Evolutionary conservation across 257 asterid genomes (phyloP).

Genomic region (Capsicum baccatum): DNA sequence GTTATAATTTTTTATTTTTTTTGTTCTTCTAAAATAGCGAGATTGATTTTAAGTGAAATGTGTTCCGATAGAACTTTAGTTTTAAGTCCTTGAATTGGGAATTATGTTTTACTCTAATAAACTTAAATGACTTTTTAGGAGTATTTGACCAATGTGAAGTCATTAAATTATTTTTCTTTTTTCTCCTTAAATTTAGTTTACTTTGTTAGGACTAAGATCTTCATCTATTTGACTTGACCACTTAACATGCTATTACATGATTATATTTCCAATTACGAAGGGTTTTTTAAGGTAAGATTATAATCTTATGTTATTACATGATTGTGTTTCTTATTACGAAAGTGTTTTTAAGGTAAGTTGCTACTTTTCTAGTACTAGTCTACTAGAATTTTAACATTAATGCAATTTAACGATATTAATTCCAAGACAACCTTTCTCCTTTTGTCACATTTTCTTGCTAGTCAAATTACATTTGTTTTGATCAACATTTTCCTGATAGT

Average conservation of each 20-base stretch:
- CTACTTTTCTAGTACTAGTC: too few relatives aligned
- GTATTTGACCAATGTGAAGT: not conserved
- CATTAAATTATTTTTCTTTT: not conserved
- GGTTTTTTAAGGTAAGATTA: not conserved
- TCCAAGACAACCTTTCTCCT: too few relatives aligned
- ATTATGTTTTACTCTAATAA: not conserved
- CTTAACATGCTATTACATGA: not conserved
- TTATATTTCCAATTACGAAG: not conserved
- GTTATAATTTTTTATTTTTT: too few relatives aligned
- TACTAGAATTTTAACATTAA: too few relatives aligned
- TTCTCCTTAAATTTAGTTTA: slow-evolving; percentile 15
- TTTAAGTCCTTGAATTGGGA: not conserved
- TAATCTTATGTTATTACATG: not conserved
- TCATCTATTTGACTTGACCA: not conserved
- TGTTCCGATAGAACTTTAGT: too few relatives aligned
- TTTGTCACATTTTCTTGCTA: too few relatives aligned
- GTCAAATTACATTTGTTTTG: too few relatives aligned
- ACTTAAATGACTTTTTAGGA: not conserved
- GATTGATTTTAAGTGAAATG: too few relatives aligned
- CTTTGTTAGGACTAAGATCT: slow-evolving; percentile 6
- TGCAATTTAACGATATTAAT: too few relatives aligned
- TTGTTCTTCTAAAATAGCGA: too few relatives aligned
- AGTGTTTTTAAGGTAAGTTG: not conserved
- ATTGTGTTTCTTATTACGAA: not conserved
- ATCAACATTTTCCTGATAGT: too few relatives aligned